Evolutionary conservation across 805 yeast species (phyloP).

Genomic region (Candida sonorensis): DNA sequence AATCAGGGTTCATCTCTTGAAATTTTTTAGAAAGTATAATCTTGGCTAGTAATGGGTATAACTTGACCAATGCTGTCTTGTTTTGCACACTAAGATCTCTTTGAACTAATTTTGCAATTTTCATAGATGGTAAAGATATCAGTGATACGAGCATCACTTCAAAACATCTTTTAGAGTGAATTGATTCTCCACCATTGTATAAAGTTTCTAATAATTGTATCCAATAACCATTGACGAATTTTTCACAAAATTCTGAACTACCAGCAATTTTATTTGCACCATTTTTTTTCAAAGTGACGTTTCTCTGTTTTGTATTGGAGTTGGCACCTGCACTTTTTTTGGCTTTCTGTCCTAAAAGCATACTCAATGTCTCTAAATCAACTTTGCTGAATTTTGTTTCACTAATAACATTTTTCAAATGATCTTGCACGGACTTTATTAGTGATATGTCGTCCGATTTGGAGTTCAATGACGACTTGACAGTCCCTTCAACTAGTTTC

Average conservation of each 20-base stretch:
- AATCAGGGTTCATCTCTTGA: slow-evolving; percentile 41
- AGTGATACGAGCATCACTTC: slow-evolving; percentile 48
- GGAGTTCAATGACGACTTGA: slow-evolving; percentile 40
- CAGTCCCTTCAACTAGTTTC: slow-evolving; percentile 47
- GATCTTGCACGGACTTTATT: slow-evolving; percentile 42
- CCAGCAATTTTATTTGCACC: slow-evolving; percentile 1
- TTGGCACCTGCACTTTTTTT: slow-evolving; percentile 8
- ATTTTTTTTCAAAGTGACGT: neutral
- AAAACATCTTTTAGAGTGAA: slow-evolving; percentile 38
- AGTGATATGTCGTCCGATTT: slow-evolving; percentile 44
- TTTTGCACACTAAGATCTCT: slow-evolving; percentile 39
- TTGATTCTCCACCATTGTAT: slow-evolving; percentile 51
- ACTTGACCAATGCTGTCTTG: slow-evolving; percentile 31
- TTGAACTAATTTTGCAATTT: slow-evolving; percentile 34
- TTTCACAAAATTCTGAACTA: slow-evolving; percentile 38
- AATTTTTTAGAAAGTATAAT: slow-evolving; percentile 44
- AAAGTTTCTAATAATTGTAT: slow-evolving; percentile 49
- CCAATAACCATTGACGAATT: slow-evolving; percentile 52
- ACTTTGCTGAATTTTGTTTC: slow-evolving; percentile 37
- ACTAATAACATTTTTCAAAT: slow-evolving; percentile 40
- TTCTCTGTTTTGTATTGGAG: slow-evolving; percentile 17
- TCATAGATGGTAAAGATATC: slow-evolving; percentile 38
- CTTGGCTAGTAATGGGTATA: slow-evolving; percentile 50
- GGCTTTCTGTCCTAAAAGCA: slow-evolving; percentile 36
- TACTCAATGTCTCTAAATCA: slow-evolving; percentile 40